Conservation (phyloP, 352 stramenopile species). For the Blastocystis sp. region DNA sequence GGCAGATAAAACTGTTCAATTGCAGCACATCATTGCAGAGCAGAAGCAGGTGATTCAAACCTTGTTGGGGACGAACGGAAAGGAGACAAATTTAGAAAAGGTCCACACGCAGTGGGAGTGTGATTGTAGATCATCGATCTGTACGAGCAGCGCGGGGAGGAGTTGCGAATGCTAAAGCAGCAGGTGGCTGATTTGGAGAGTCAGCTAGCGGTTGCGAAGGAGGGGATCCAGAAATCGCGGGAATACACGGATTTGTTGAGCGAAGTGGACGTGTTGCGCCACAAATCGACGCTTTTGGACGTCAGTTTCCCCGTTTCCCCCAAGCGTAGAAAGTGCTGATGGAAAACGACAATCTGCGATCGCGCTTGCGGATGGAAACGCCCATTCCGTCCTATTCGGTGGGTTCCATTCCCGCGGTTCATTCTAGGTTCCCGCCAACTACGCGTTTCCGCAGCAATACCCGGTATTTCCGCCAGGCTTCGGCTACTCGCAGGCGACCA, state of each 20-base stretch:
- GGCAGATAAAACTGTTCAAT: neutral
- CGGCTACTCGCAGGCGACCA: constrained; percentile 40
- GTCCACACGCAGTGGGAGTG: neutral
- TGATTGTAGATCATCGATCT: constrained; percentile 9
- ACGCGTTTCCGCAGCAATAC: neutral
- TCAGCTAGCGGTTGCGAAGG: neutral
- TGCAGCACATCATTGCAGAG: neutral
- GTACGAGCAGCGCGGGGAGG: constrained; percentile 6
- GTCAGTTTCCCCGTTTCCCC: neutral
- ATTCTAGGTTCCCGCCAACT: neutral
- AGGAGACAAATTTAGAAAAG: constrained; percentile 10
- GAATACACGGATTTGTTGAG: neutral
- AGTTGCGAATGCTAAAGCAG: neutral
- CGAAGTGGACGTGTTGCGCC: neutral
- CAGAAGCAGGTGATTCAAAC: constrained; percentile 49
- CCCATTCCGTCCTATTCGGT: neutral
- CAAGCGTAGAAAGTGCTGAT: neutral
- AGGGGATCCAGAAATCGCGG: neutral
- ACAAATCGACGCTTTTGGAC: constrained; percentile 12
- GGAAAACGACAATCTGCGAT: constrained; percentile 20
- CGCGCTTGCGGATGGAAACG: neutral
- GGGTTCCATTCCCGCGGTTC: neutral
- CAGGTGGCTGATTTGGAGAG: neutral
- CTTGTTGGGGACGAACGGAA: neutral
- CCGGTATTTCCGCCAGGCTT: constrained; percentile 20